Base-by-base conservation (phyloP, 106 monocot genomes). In the Dendrobium huoshanense region DNA sequence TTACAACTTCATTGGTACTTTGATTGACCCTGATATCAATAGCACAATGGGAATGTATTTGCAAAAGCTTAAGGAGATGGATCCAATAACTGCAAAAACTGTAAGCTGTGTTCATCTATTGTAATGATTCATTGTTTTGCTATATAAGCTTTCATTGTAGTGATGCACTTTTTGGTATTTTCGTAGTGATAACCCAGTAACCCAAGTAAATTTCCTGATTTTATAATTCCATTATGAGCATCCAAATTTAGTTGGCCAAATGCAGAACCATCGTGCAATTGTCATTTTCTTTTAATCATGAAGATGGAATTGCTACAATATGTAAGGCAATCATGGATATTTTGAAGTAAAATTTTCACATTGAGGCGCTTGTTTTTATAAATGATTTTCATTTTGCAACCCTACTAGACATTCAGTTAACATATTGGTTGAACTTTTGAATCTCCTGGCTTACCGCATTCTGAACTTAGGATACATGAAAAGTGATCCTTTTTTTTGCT, bases 1-100 rank as follows among this genome's bases (percentile, higher is more conserved):
- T n/a, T 94, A 91, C 80, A 75, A 59, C 31, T 89, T 94, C 76
- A 86, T 94, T 49, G 94, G 84, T 51, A 78, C 79, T 74, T 79
- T 94, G 73, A 81, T 94, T 83, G 94, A 94, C 78, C 91, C 94
- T 18, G 85, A 88, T 25, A 73, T 76, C 45, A 72, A 37, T 18
- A 80, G 85, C 41, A 56, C 87, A n/a, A 29, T 88, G 43, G 84
- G 82, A 40, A 44, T 78, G 22, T 79, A 86, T 86, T 75, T 89
- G 67, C 81, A 91, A 77, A 94, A 86, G 80, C 85, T 94, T 47
- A 87, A 89, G 72, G 81, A 82, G 73, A 81, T 89, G 86, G 94
- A 94, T 81, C 88, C 86, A 9, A 78, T 83, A 18, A 88, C 86
- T 78, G 85, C 75, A 25, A 85, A 86, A 85, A 81, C 89, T 59